Conservation (phyloP, 331 rosid genomes). For the Malus hybrid region DNA sequence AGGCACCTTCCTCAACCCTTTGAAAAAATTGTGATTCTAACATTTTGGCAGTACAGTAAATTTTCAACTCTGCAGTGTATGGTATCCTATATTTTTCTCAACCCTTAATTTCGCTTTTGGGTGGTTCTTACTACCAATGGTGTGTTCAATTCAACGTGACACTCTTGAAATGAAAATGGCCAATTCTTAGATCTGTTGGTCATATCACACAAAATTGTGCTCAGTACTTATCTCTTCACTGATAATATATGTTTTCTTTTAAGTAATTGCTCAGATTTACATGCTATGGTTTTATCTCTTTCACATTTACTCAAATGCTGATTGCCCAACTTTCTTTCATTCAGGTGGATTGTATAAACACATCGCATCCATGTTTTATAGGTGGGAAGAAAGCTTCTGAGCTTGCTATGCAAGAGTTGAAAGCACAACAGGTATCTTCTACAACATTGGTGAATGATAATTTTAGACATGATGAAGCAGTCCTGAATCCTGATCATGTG, state of each 20-base stretch:
- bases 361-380: constrained; percentile 36
- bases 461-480: not conserved
- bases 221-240: not conserved
- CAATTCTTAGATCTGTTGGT: not conserved
- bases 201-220: not conserved
- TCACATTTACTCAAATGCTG: constrained; percentile 8
- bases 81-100: not conserved
- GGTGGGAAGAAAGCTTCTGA: constrained; percentile 46
- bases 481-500: not conserved
- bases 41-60: not conserved
- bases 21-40: not conserved
- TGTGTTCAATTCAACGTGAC: not conserved
- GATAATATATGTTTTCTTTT: not conserved
- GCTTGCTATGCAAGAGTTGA: constrained; percentile 32
- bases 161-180: not conserved
- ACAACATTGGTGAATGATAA: not conserved
- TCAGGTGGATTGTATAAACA: constrained; percentile 42
- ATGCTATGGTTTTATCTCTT: not conserved
- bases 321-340: not conserved
- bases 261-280: not conserved
- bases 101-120: not conserved
- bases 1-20: not conserved
- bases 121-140: not conserved
- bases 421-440: constrained; percentile 18
- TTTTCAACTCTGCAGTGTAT: not conserved